Percentiles rank a stretch among this genome's conserved stretches.
These are phyloP conservation scores for Alloascoidea africana DNA, from an alignment of 805 yeast genomes.

Conservation along the genomic window DNA sequence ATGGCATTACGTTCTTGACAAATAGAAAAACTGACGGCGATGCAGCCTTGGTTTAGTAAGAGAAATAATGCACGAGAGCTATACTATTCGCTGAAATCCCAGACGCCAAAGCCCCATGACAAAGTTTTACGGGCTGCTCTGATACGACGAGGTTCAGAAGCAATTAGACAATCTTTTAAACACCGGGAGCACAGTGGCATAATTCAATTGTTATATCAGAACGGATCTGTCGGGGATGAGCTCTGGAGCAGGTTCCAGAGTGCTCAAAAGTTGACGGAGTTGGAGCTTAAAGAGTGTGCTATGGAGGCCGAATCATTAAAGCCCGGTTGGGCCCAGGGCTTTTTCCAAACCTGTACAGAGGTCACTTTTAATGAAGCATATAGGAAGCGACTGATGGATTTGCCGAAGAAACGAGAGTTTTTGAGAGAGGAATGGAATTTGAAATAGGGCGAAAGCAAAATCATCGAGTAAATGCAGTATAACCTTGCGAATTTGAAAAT, in stretches of 20 bases:
- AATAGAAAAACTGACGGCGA: constrained; percentile 31
- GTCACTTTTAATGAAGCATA: constrained; percentile 87
- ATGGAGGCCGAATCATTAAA: constrained; percentile 59
- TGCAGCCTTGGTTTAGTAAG: constrained; percentile 56
- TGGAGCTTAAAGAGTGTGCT: constrained; percentile 66
- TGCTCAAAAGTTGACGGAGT: constrained; percentile 63
- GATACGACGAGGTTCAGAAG: constrained; percentile 69
- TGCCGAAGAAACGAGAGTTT: background rate
- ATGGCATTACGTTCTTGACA: constrained; percentile 11
- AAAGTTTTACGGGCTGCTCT: constrained; percentile 60
- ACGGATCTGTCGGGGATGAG: constrained; percentile 87
- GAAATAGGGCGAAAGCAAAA: background rate
- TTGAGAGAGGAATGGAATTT: background rate
- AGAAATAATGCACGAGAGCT: constrained; percentile 51
- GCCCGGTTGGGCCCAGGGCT: constrained; percentile 65
- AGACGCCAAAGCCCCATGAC: constrained; percentile 50
- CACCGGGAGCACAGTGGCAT: constrained; percentile 65
- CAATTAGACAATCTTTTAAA: constrained; percentile 68
- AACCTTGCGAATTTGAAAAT: background rate
- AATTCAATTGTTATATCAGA: constrained; percentile 60
- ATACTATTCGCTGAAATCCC: constrained; percentile 40
- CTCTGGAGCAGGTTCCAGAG: constrained; percentile 66
- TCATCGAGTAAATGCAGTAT: background rate
- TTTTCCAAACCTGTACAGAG: constrained; percentile 73
- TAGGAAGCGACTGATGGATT: constrained; percentile 45